Base-by-base conservation (phyloP, 2,329 filamentous ascomycete genomes). In the Cladophialophora exuberans region DNA sequence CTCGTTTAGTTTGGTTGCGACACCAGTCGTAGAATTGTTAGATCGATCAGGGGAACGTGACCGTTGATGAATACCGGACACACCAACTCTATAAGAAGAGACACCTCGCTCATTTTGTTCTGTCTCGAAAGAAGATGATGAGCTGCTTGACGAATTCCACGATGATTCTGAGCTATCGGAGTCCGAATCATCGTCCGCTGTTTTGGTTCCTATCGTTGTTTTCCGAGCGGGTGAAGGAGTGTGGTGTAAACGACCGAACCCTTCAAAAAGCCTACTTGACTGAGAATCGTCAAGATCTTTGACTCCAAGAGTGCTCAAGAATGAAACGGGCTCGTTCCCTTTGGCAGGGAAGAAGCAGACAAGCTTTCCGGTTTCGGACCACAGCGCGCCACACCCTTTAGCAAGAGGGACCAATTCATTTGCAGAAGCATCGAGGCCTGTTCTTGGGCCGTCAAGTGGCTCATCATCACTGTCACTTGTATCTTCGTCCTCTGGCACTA, bases 391-490 rank as follows among this genome's bases (percentile, higher is more conserved):
- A 63, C 78, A 81, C 20, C 76, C 78, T 65, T 81, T 84, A 13
- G 83, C 81, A 47, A 85, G 70, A 4, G 85, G 85, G 3, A 87
- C 82, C 65, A 84, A 85, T 46, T 83, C 78, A 67, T 85, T 84
- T 73, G 83, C 69, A 13, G 72, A 70, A 51, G 76, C 68, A 67
- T 60, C 61, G 6, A 63, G 39, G 22, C 55, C 52, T 20, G 69
- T 28, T 64, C 59, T 45, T 50, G 62, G 47, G 60, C 65, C 52
- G 4, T 61, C 60, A 23, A 63, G 31, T 38, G 67, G 65, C 54
- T 75, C 72, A 15, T 42, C 38, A 54, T 92, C 89, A 61, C 92
- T 89, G 57, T 90, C 87, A 59, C 90, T 87, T 64, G 89, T 95
- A 2, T 90, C 97, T 62, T 89, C 93, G 61, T 94, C 90, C 54